phyloP scores from a whole-genome alignment of 306 rosid genomes.

The Cicer pinnatifidum region DNA sequence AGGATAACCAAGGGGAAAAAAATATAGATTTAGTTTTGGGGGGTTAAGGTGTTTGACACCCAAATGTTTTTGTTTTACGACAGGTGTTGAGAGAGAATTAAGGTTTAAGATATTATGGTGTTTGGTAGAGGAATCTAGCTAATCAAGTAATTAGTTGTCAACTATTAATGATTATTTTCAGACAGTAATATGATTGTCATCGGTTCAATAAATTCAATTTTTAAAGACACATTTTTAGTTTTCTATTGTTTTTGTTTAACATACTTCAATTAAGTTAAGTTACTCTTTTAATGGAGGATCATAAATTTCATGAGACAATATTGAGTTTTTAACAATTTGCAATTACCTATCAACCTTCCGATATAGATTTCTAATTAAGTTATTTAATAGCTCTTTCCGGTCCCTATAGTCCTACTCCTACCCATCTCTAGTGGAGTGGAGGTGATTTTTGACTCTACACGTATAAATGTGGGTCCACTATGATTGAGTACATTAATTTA shows the following conservation, averaged over 20 bases:
- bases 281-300: no score
- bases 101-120: background rate
- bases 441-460: background rate
- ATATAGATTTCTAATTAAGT: background rate
- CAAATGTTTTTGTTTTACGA: background rate
- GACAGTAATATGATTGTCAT: no score
- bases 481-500: background rate
- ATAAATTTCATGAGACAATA: no score
- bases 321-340: no score
- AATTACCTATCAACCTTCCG: no score
- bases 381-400: background rate
- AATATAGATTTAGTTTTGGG: background rate
- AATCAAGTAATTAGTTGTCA: no score
- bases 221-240: no score
- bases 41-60: background rate
- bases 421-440: background rate
- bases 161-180: no score
- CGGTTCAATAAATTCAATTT: no score
- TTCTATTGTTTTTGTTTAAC: no score
- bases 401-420: background rate
- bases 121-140: constrained; percentile 13
- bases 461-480: constrained; percentile 18
- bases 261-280: no score
- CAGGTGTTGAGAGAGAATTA: background rate
- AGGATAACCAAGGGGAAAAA: background rate